Percentiles rank a stretch among this genome's conserved stretches.
Conservation (phyloP, 495 filamentous ascomycete genomes). For the Viridothelium virens region DNA sequence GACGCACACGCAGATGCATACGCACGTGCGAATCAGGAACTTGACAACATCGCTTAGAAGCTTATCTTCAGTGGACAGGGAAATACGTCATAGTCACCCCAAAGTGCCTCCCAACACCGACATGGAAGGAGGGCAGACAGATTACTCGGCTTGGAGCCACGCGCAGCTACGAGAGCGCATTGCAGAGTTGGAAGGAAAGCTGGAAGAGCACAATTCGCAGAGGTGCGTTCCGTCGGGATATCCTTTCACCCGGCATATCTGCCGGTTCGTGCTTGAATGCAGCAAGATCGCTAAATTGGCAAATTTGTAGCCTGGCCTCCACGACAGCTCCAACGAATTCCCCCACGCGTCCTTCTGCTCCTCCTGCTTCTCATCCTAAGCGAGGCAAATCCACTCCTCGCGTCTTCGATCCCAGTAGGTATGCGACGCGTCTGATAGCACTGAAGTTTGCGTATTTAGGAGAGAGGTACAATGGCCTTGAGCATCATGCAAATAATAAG, state of each 20-base stretch:
- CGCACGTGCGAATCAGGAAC: not conserved
- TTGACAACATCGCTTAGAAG: not conserved
- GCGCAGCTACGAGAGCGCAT: constrained; percentile 26
- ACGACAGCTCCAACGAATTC: not conserved
- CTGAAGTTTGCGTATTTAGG: constrained; percentile 93
- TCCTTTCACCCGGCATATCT: not conserved
- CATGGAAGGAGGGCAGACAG: constrained; percentile 7
- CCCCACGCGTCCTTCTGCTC: constrained; percentile 6
- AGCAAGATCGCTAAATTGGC: constrained; percentile 12
- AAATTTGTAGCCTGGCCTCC: not conserved
- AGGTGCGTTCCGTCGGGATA: not conserved
- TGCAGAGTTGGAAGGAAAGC: constrained; percentile 24
- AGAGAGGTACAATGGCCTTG: constrained; percentile 82
- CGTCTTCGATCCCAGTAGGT: constrained; percentile 65
- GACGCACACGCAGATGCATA: not conserved
- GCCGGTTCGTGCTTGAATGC: not conserved
- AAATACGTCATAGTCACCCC: not conserved
- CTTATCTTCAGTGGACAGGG: constrained; percentile 3
- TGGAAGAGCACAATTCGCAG: not conserved
- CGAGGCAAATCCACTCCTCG: constrained; percentile 17
- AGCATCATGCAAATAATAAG: constrained; percentile 59
- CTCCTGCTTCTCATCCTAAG: not conserved
- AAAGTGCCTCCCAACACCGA: not conserved
- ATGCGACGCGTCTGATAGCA: constrained; percentile 75
- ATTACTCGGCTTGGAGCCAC: constrained; percentile 30